Conservation (phyloP, 2,329 filamentous ascomycete genomes). For the Lasiodiplodia theobromae region DNA sequence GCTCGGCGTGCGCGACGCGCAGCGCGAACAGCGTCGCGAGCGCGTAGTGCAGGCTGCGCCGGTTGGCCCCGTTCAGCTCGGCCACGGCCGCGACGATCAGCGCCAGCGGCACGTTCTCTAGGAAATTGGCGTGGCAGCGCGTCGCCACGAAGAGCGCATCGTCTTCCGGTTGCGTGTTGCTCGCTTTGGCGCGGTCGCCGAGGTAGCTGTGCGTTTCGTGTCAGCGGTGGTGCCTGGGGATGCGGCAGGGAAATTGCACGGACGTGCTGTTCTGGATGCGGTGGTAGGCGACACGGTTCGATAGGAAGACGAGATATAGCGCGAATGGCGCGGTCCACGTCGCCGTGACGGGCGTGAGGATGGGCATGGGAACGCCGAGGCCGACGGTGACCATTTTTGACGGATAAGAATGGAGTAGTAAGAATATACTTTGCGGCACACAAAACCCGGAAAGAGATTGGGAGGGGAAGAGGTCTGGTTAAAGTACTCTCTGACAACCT, state of each 20-base stretch:
- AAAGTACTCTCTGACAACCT: background rate
- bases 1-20: constrained; percentile 50
- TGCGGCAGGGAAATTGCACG: constrained; percentile 32
- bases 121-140: constrained; percentile 51
- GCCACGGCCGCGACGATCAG: constrained; percentile 49
- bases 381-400: constrained; percentile 38
- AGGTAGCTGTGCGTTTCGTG: constrained; percentile 33
- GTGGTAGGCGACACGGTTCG: constrained; percentile 47
- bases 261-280: constrained; percentile 45
- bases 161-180: background rate
- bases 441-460: background rate
- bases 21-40: constrained; percentile 49
- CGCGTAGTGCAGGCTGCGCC: constrained; percentile 47
- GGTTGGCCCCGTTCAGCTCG: constrained; percentile 54
- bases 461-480: background rate
- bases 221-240: background rate
- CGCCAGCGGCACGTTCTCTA: constrained; percentile 53
- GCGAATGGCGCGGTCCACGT: constrained; percentile 52
- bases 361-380: constrained; percentile 42
- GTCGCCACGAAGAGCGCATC: constrained; percentile 43
- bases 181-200: constrained; percentile 35
- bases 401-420: background rate
- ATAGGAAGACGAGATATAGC: constrained; percentile 51
- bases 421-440: background rate
- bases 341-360: constrained; percentile 47